Percentiles rank a stretch among this genome's conserved stretches.
phyloP scores from a whole-genome alignment of 169 alveolate genomes.

The Nephromyces sp. region DNA sequence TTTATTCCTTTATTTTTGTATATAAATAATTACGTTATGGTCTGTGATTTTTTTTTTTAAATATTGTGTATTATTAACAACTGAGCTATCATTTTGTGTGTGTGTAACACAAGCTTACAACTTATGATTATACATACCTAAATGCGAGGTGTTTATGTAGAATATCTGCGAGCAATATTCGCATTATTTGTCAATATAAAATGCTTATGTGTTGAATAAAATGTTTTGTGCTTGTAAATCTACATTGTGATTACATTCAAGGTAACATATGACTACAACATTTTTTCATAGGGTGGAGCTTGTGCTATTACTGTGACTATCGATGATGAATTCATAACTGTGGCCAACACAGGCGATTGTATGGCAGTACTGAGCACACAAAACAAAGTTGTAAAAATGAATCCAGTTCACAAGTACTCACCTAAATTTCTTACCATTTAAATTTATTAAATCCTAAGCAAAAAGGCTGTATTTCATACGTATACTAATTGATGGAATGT shows the following conservation, averaged over 20 bases:
- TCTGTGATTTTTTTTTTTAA: no score
- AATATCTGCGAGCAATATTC: neutral
- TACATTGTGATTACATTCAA: neutral
- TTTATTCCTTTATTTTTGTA: no score
- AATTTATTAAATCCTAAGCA: no score
- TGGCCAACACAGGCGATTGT: neutral
- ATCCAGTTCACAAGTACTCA: no score
- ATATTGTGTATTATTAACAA: no score
- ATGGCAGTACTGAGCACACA: neutral
- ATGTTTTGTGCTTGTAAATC: neutral
- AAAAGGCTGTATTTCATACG: no score
- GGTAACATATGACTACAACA: neutral
- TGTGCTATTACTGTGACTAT: neutral
- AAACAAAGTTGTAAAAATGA: no score
- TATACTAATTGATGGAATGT: no score
- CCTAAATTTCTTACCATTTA: no score
- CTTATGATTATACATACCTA: neutral
- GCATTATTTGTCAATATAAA: neutral
- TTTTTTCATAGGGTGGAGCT: neutral
- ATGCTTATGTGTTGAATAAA: neutral
- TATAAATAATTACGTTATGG: no score
- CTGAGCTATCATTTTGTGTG: no score
- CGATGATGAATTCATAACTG: neutral
- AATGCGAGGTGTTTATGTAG: neutral
- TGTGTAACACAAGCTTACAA: neutral